These are phyloP conservation scores for Cylindrotheca closterium DNA, from an alignment of 108 stramenopile genomes.

Conservation along the genomic window DNA sequence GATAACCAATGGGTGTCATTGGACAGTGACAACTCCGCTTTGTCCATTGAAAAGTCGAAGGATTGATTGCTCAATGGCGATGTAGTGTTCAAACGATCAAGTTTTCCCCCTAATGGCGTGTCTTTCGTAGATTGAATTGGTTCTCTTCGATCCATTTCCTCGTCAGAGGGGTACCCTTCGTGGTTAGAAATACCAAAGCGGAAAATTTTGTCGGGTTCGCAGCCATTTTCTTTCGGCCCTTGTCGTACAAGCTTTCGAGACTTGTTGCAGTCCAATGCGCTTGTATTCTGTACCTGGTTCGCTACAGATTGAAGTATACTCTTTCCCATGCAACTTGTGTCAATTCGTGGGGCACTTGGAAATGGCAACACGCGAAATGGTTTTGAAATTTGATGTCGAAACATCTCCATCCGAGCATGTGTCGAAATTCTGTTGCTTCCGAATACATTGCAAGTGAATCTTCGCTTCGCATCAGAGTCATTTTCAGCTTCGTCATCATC, in stretches of 20 bases:
- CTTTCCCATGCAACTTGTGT: not conserved
- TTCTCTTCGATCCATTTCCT: too few species aligned
- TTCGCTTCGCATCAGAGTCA: not conserved
- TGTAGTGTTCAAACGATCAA: too few species aligned
- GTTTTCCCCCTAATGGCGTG: too few species aligned
- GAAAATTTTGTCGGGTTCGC: too few species aligned
- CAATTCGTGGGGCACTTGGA: too few species aligned
- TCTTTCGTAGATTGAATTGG: too few species aligned
- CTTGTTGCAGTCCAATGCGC: not conserved
- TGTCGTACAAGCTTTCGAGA: not conserved
- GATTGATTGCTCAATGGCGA: too few species aligned
- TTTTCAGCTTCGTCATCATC: not conserved
- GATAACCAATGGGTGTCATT: not conserved
- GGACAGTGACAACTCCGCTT: too few species aligned
- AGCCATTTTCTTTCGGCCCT: not conserved
- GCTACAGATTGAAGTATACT: not conserved
- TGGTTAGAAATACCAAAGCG: too few species aligned
- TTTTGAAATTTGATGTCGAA: conserved; percentile 16
- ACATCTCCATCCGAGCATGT: conserved; percentile 11
- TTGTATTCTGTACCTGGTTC: not conserved
- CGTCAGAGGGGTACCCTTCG: too few species aligned
- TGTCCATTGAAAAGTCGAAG: too few species aligned
- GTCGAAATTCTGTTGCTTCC: not conserved
- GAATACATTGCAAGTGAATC: not conserved
- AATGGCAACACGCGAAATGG: conserved; percentile 4